Evolutionary conservation across 2,329 filamentous ascomycete genomes (phyloP), one percentile per base, ranked within the genome.

Genomic region (Penicillium digitatum): DNA sequence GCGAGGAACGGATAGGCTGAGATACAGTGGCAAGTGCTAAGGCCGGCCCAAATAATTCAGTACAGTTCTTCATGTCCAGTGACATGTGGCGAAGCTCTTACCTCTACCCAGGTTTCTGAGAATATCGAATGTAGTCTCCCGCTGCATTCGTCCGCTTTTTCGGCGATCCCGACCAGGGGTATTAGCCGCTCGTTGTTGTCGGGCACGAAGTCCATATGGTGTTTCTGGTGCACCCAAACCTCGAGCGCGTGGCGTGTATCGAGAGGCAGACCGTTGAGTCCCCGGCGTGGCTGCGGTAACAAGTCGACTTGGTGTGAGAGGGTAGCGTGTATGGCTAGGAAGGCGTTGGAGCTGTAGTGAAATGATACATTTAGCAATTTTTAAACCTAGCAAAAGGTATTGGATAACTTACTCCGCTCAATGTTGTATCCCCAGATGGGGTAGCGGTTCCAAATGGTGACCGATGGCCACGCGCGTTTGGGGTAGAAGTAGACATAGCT

Each of bases 51-150:
- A 48, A 20, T 14, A 22, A n/a, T 22, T 54, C 10, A 51, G 44
- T 24, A 22, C 44, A 35, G 37, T 53, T 42, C 14, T 20, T 37
- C 18, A 32, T 39, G 8, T n/a, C 20, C 2, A 12, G 43, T 3
- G 18, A 9, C 26, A 24, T 5, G 2, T 6, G 26, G 16, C 7
- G 3, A 38, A 16, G 7, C 29, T 47, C 66, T 37, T 72, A 79
- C 80, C 73, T 74, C 73, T 80, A 49, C 81, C 81, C 9, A 84
- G 66, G 50, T 80, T 78, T 45, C 76, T 73, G 49, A 83, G 65
- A 26, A 81, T 76, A 62, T 82, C 80, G 60, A 82, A 78, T 5
- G 81, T 81, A 7, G 81, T 83, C 64, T 83, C 81, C 38, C 80
- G 70, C 62, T 80, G 76, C 52, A 78, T 60, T 32, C 79, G 71